phyloP scores from a whole-genome alignment of 2,329 filamentous ascomycete species.

The Colletotrichum kahawae region DNA sequence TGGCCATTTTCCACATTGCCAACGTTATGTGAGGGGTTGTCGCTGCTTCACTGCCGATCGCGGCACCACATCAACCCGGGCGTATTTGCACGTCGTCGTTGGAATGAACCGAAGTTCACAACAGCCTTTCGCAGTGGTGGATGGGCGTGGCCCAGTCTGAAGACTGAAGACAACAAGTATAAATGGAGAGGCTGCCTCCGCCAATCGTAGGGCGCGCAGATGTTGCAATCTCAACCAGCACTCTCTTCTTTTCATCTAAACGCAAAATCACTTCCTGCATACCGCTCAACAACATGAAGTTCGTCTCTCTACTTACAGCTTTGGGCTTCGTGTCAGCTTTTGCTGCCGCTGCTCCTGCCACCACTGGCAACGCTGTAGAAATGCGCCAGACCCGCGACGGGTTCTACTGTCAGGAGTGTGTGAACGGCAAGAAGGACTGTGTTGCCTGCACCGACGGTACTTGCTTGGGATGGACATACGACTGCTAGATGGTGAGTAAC shows the following conservation, averaged over 20 bases:
- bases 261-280: neutral
- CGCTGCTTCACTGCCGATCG: neutral
- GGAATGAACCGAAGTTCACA: neutral
- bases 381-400: neutral
- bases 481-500: neutral
- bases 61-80: neutral
- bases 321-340: neutral
- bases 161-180: neutral
- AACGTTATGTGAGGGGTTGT: neutral
- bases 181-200: neutral
- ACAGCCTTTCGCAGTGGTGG: accelerated
- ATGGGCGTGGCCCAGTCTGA: neutral
- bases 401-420: neutral
- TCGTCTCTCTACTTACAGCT: neutral
- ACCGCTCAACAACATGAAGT: neutral
- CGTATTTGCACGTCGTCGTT: neutral
- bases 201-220: neutral
- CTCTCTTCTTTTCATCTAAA: neutral
- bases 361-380: neutral
- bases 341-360: neutral
- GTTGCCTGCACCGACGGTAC: neutral
- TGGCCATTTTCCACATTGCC: neutral
- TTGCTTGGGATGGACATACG: neutral
- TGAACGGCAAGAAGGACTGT: neutral
- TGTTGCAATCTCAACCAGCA: neutral